Evolutionary conservation across 2,329 filamentous ascomycete genomes (phyloP).

Genomic region (Talaromyces atroroseus): DNA sequence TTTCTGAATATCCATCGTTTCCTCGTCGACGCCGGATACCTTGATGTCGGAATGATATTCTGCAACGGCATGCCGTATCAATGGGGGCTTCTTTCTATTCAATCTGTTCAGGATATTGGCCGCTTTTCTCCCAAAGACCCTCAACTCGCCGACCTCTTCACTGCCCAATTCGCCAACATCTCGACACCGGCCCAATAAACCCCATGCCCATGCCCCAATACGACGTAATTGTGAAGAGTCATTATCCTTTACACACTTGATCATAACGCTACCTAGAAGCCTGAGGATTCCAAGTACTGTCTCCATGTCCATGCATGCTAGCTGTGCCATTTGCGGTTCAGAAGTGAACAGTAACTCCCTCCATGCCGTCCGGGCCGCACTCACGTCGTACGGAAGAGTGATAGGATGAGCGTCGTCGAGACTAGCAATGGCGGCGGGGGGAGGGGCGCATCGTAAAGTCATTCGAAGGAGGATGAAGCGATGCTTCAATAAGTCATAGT

Average conservation of each 20-base stretch:
- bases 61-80: conserved; percentile 28
- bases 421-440: conserved; percentile 46
- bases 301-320: conserved; percentile 53
- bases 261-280: conserved; percentile 53
- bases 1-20: background rate
- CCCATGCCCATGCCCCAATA: conserved; percentile 81
- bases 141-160: conserved; percentile 67
- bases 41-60: conserved; percentile 19
- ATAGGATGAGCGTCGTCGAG: conserved; percentile 51
- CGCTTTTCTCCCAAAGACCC: conserved; percentile 75
- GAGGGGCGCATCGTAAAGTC: conserved; percentile 54
- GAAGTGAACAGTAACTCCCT: conserved; percentile 32
- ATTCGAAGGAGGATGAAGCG: conserved; percentile 63
- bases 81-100: conserved; percentile 38
- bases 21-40: background rate
- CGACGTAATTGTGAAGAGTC: conserved; percentile 57
- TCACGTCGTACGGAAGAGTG: conserved; percentile 50
- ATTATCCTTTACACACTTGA: conserved; percentile 57
- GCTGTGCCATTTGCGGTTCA: conserved; percentile 45
- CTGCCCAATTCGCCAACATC: conserved; percentile 70
- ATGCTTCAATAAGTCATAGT: conserved; percentile 60
- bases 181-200: conserved; percentile 67
- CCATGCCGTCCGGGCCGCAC: conserved; percentile 54
- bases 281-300: conserved; percentile 62
- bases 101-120: conserved; percentile 45